phyloP scores from a whole-genome alignment of 2,329 filamentous ascomycete species.

The Cladosporium halotolerans region DNA sequence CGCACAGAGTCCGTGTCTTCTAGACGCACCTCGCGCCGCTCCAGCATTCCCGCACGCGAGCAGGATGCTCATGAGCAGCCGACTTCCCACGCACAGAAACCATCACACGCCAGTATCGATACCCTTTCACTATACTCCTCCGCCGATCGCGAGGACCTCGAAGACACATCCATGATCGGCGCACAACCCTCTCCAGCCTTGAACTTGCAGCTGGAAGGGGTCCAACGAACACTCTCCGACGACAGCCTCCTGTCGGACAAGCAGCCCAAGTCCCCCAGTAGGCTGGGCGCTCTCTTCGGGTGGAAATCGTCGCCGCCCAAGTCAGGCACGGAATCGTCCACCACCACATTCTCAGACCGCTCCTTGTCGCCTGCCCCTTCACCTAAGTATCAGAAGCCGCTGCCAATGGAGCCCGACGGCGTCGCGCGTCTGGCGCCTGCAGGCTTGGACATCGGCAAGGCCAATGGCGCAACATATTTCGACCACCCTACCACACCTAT shows the following conservation, averaged over 20 bases:
- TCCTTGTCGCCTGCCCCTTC: conserved; percentile 55
- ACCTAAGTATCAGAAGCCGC: conserved; percentile 32
- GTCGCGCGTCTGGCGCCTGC: conserved; percentile 36
- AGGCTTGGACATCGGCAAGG: conserved; percentile 46
- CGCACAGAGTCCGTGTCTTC: conserved; percentile 18
- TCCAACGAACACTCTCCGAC: conserved; percentile 30
- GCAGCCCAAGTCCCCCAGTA: conserved; percentile 42
- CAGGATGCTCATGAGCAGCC: conserved; percentile 24
- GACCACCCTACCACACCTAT: conserved; percentile 43
- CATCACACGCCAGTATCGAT: conserved; percentile 21
- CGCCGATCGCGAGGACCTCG: conserved; percentile 1
- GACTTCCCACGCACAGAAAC: conserved; percentile 21
- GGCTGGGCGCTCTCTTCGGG: conserved; percentile 60
- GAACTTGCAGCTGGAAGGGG: conserved; percentile 29
- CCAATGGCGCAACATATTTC: conserved; percentile 42
- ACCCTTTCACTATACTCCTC: conserved; percentile 14
- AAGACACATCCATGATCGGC: conserved; percentile 19
- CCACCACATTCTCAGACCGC: conserved; percentile 57
- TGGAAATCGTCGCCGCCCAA: conserved; percentile 55
- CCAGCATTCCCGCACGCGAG: conserved; percentile 20
- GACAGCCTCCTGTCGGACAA: conserved; percentile 23
- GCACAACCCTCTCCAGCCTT: conserved; percentile 25
- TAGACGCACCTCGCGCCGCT: conserved; percentile 21
- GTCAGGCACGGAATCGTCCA: conserved; percentile 47
- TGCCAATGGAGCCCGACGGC: conserved; percentile 26